Base-by-base conservation (phyloP, 2,329 filamentous ascomycete genomes). In the Chaetomium globosum region DNA sequence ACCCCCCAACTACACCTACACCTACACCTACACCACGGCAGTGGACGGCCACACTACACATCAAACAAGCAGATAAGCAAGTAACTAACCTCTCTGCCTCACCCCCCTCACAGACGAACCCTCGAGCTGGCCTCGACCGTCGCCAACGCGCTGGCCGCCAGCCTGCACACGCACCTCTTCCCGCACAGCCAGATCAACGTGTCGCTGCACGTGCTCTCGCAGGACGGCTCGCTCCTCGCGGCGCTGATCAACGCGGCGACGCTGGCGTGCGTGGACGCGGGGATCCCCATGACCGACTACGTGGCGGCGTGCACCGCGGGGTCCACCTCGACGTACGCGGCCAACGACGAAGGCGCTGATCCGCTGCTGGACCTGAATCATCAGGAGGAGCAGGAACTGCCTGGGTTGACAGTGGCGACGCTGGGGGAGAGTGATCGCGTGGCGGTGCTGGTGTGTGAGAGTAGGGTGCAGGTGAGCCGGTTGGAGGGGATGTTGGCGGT, bases 251-350 rank as follows among this genome's bases (percentile, higher is more conserved):
- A 99, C 74, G 95, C 95, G 4, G 87, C 91, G 0, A 97, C 94
- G 0, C 86, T 99, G 13, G 95, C 95, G 0, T 86, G 98, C 26
- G 89, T 98, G 68, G 95, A 99, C 75, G 95, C 95, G 0, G 95
- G 95, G 60, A 89, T 99, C 23, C 95, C 95, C 28, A 97, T 98
- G 93, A 87, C 88, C 2, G 92, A 96, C 75, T 96, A 97, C 75
- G 85, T 98, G 2, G 88, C 89, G 26, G 92, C 93, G 6, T 96
- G 92, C 78, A 97, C 93, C 0, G 91, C 92, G 0, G 95, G 93
- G 4, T 91, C 89, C 16, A 92, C 90, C 0, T 88, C 88, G 0
- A 85, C 87, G 0, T 85, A 89, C 70, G 81, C 85, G 0, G 81
- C 82, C 1, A 86, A 85, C 63, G 88, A 90, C 73, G 89, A 91